Conservation (phyloP, 345 rosid species). For the Populus davidiana region DNA sequence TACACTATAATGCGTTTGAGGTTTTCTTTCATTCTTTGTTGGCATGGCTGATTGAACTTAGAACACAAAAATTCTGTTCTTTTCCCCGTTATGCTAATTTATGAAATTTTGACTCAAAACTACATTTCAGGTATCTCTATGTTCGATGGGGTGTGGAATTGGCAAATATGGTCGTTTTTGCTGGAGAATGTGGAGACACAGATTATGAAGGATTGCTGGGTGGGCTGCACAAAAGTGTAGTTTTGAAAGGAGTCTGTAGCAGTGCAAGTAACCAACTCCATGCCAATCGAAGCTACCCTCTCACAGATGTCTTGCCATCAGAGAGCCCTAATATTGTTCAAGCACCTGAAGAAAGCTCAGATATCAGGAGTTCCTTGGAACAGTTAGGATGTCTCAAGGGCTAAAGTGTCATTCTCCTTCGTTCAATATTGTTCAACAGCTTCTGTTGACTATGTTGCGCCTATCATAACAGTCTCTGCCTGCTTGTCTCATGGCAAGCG, state of each 20-base stretch:
- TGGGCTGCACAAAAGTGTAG: constrained; percentile 73
- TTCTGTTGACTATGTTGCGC: not conserved
- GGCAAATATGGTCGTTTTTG: constrained; percentile 79
- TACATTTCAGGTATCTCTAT: constrained; percentile 62
- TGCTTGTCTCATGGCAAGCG: not conserved
- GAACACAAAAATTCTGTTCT: not conserved
- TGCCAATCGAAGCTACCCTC: constrained; percentile 71
- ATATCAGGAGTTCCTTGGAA: constrained; percentile 57
- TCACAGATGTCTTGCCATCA: constrained; percentile 65
- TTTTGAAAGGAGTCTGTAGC: constrained; percentile 67
- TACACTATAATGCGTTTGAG: not conserved
- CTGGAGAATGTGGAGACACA: constrained; percentile 89
- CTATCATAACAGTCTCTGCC: not conserved
- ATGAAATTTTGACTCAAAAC: not conserved
- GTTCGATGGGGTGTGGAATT: constrained; percentile 92
- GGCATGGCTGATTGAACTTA: not conserved
- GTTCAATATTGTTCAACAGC: not conserved
- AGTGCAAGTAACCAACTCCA: constrained; percentile 51
- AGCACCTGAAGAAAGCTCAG: constrained; percentile 40
- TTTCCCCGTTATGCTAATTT: not conserved
- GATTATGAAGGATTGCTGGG: constrained; percentile 94
- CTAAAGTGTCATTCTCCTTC: not conserved
- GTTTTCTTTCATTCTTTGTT: not conserved
- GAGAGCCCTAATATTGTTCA: constrained; percentile 66
- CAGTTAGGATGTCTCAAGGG: constrained; percentile 38